Evolutionary conservation across 352 stramenopile genomes (phyloP).

Genomic region (Phytophthora nicotianae): DNA sequence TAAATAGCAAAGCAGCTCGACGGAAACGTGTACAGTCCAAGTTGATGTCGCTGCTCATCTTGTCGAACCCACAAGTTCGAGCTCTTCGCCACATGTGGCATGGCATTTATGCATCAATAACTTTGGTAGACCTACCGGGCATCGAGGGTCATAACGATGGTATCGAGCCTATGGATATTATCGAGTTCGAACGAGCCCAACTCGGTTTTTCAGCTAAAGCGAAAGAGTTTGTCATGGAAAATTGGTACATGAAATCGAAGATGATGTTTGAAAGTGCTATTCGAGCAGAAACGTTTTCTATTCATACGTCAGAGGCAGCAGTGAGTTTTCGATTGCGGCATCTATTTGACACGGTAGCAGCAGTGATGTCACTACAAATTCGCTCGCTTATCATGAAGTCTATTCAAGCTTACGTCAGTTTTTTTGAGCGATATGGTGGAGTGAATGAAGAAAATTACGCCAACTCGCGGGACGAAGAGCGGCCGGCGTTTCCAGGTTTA

Average conservation of each 20-base stretch:
- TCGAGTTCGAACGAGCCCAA: conserved; percentile 60
- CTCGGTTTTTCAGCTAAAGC: conserved; percentile 49
- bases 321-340: conserved; percentile 42
- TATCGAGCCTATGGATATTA: conserved; percentile 43
- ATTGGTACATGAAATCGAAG: conserved; percentile 61
- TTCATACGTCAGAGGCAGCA: conserved; percentile 27
- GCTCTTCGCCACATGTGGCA: conserved; percentile 67
- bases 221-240: conserved; percentile 54
- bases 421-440: conserved; percentile 65
- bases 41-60: conserved; percentile 48
- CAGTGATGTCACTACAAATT: conserved; percentile 80
- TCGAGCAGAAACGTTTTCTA: conserved; percentile 32
- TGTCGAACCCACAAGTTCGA: conserved; percentile 55
- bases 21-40: conserved; percentile 51
- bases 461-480: neutral
- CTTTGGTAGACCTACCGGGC: conserved; percentile 56
- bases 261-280: conserved; percentile 53
- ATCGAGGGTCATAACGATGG: conserved; percentile 26
- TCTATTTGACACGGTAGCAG: conserved; percentile 64
- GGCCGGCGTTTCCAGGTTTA: conserved; percentile 8
- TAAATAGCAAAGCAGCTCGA: conserved; percentile 28
- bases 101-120: conserved; percentile 50
- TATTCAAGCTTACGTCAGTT: conserved; percentile 62
- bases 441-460: conserved; percentile 10
- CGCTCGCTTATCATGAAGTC: conserved; percentile 70